Base-by-base conservation (phyloP, 441 rosid genomes). In the Melastoma candidum region DNA sequence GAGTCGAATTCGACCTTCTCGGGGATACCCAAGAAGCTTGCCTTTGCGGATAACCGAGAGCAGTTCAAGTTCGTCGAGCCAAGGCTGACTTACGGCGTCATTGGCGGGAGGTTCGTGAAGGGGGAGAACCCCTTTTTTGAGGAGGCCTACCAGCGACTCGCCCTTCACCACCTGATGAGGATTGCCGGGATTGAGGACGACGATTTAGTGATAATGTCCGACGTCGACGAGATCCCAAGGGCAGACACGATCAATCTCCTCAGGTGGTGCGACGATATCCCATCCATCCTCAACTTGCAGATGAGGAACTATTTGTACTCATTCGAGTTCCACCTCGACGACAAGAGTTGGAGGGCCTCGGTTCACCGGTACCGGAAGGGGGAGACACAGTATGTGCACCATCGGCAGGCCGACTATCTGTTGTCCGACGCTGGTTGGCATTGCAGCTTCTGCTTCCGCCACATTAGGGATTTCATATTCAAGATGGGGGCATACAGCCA, bases 391-490 rank as follows among this genome's bases (percentile, higher is more conserved):
- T 62, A 62, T 12, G 66, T 55, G 24, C 66, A 62, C 44, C 46
- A 48, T 22, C 53, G 66, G 49, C 66, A 46, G 46, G 54, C 54
- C 0, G 66, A 62, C 39, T 11, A 48, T 17, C 51, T 62, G 10
- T 26, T 62, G 25, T 29, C 66, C 14, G 66, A 62, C 32, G 45
- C 66, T 0, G 66, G 66, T 3, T 62, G 60, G 66, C 66, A 62
- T 49, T 62, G 66, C 36, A 62, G 66, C 55, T 62, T 62, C 55
- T 62, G 66, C 43, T 62, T 62, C 66, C 66, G 66, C 60, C 44
- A 29, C 49, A 55, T 62, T 26, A 62, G 50, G 24, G 51, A 62
- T 27, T 62, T 62, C 27, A 12, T 62, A 44, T 62, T 62, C 44
- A 62, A 62, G 54, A 62, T 62, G 66, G 54, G 26, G 27, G 66